Evolutionary conservation across 75 land plant species (phyloP).

Genomic region (Adiantum capillusveneris): DNA sequence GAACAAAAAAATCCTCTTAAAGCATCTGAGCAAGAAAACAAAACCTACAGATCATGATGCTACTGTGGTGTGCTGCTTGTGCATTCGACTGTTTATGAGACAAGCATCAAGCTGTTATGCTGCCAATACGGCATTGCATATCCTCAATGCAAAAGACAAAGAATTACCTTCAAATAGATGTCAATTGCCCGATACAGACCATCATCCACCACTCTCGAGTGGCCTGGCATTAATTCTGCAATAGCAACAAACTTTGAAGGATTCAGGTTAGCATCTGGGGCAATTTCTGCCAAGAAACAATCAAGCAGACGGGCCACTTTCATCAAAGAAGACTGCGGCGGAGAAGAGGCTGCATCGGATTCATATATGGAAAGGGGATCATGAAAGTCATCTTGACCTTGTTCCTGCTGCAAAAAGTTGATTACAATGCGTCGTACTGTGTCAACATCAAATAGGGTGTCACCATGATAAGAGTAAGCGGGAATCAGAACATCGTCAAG

Average conservation of each 20-base stretch:
- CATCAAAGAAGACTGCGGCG: slow-evolving; percentile 17
- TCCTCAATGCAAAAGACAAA: too few species aligned
- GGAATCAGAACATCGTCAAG: slow-evolving; percentile 82
- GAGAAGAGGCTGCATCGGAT: slow-evolving; percentile 22
- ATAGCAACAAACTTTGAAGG: slow-evolving; percentile 39
- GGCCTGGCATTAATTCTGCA: slow-evolving; percentile 41
- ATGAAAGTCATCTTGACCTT: slow-evolving; percentile 17
- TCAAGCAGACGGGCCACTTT: slow-evolving; percentile 70
- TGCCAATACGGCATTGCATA: too few species aligned
- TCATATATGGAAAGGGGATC: slow-evolving; percentile 18
- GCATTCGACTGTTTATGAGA: too few species aligned
- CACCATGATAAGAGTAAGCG: slow-evolving; percentile 48
- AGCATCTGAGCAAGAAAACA: too few species aligned
- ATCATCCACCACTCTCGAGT: slow-evolving; percentile 56
- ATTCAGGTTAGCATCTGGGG: slow-evolving; percentile 40
- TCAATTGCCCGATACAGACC: slow-evolving; percentile 73
- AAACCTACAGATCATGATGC: too few species aligned
- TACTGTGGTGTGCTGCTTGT: too few species aligned
- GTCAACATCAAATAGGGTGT: slow-evolving; percentile 63
- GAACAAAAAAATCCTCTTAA: too few species aligned
- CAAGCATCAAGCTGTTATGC: too few species aligned
- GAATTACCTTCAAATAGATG: slow-evolving; percentile 59
- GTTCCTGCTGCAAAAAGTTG: slow-evolving; percentile 55
- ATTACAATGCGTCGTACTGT: slow-evolving; percentile 55
- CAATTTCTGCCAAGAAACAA: slow-evolving; percentile 62